phyloP scores from a whole-genome alignment of 2,329 filamentous ascomycete species.

The Dryadomyces sulphureus region DNA sequence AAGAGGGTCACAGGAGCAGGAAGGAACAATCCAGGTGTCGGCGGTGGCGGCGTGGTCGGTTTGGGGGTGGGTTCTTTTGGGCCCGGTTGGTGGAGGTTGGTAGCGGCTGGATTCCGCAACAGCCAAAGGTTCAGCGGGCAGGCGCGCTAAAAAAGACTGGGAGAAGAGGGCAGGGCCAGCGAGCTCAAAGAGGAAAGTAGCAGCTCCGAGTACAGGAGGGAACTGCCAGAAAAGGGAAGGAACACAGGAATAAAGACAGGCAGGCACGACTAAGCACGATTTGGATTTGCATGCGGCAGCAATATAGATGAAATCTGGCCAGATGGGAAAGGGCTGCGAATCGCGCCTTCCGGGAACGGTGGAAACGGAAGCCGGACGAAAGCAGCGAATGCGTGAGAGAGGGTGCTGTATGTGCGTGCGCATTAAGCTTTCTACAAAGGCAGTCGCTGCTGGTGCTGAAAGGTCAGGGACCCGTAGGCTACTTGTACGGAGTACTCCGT shows the following conservation, averaged over 20 bases:
- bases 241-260: not conserved
- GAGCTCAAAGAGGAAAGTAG: slow-evolving; percentile 2
- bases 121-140: slow-evolving; percentile 1
- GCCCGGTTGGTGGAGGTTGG: slow-evolving; percentile 8
- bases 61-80: slow-evolving; percentile 3
- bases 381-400: no score
- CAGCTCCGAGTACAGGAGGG: not conserved
- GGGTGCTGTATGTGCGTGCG: not conserved
- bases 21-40: slow-evolving; percentile 6
- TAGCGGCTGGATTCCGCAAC: slow-evolving; percentile 10
- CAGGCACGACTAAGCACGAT: not conserved
- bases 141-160: slow-evolving; percentile 7
- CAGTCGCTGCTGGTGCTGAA: no score
- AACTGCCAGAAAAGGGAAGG: not conserved
- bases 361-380: not conserved
- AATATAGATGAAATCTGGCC: not conserved
- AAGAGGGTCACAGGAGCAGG: slow-evolving; percentile 5
- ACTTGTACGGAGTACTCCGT: no score
- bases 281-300: not conserved
- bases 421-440: not conserved
- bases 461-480: no score
- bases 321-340: not conserved
- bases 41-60: slow-evolving; percentile 2
- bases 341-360: not conserved
- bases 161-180: no score